Evolutionary conservation across 2,329 filamentous ascomycete genomes (phyloP), one percentile per base, ranked within the genome.

Genomic region (Fusarium napiforme): DNA sequence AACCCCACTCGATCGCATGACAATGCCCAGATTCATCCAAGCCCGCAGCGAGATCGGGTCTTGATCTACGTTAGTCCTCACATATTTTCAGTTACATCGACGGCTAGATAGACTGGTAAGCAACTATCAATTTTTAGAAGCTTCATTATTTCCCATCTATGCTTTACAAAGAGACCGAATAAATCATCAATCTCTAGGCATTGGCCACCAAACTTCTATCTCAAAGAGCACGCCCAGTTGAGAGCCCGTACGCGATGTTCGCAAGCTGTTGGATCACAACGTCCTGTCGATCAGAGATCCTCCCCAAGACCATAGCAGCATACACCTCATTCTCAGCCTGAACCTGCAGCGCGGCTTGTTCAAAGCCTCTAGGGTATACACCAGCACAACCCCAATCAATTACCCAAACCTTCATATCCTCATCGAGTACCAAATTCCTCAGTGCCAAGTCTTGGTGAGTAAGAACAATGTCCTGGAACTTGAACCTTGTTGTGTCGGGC

Each of bases 91-190:
- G 15, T 9, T 8, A 15, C 5, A 14, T 19, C 1, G 2, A 10
- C 4, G 1, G 11, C 16, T 10, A 1, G 0, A 14, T 19, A 9
- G 3, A 18, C 10, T 23, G 2, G 0, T 9, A 0, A 7, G 2
- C 2, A 19, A 19, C 16, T 9, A 23, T 7, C 28, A 5, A 28
- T 28, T 9, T 30, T 30, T 2, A 30, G 28, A 12, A 30, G 11
- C 30, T 30, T 30, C 9, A 30, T 30, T 30, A 30, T 30, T 12
- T 30, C 9, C 11, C 30, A 30, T 4, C 9, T 9, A 30, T 4
- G 30, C 30, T 9, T 30, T 30, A 11, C 30, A 11, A 30, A 30
- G 9, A 30, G 4, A 30, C 30, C 3, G 30, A 12, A 30, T 30
- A 9, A 30, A 30, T 3, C 3, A 30, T 30, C 30, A 30, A 30